A percentile compares a stretch with the other conserved stretches of the same genome.
Evolutionary conservation across 108 stramenopile species (phyloP).

Genomic region (Fragilariopsis cylindrus): DNA sequence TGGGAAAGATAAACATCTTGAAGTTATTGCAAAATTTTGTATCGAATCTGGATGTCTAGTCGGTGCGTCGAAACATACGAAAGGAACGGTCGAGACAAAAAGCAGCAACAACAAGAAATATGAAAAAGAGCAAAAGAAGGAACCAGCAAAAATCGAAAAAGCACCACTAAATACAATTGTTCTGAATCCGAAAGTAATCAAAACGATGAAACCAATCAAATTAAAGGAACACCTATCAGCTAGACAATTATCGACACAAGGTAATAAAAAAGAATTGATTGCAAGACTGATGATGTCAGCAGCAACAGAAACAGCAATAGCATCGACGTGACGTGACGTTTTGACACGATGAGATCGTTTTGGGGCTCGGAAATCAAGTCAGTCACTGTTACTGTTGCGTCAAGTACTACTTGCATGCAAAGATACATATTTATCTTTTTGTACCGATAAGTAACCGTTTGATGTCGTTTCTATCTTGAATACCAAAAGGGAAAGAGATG

Average conservation of each 20-base stretch:
- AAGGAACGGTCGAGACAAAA: not conserved
- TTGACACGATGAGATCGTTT: not conserved
- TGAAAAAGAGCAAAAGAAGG: not conserved
- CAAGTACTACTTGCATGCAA: not conserved
- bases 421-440: not conserved
- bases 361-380: not conserved
- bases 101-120: not conserved
- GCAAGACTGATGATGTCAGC: not conserved
- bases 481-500: not conserved
- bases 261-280: constrained; percentile 2
- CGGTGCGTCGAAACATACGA: constrained; percentile 4
- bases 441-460: not conserved
- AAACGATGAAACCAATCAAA: constrained; percentile 1
- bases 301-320: not conserved
- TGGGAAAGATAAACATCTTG: not conserved
- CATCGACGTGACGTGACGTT: not conserved
- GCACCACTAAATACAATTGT: not conserved
- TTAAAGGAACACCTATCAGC: not conserved
- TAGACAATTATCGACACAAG: not conserved
- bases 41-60: constrained; percentile 2
- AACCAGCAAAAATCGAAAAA: not conserved
- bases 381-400: not conserved
- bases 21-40: not conserved
- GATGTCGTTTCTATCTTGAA: not conserved
- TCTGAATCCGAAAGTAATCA: not conserved